These are phyloP conservation scores for Lactarius tabidus DNA, from an alignment of 768 basidiomycete species.

Conservation along the genomic window DNA sequence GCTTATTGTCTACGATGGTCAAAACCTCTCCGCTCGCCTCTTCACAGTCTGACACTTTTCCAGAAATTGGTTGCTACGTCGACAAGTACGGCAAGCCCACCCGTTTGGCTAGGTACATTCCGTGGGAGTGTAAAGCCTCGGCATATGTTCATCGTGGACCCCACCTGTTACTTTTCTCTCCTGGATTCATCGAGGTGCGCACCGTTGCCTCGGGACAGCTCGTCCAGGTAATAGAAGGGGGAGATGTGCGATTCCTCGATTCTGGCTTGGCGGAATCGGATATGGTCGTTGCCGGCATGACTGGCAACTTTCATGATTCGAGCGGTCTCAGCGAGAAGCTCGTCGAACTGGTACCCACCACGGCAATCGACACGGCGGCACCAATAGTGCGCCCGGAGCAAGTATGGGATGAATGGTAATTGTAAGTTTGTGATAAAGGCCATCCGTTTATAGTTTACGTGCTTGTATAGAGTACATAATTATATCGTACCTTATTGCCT, in stretches of 20 bases:
- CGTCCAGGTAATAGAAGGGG: constrained; percentile 78
- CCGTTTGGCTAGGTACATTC: constrained; percentile 59
- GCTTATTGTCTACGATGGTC: constrained; percentile 73
- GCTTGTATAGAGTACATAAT: neutral
- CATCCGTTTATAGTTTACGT: neutral
- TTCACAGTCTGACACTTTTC: neutral
- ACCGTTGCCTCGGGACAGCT: constrained; percentile 59
- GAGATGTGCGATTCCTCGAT: constrained; percentile 64
- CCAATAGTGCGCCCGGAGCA: constrained; percentile 14
- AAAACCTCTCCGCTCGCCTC: constrained; percentile 27
- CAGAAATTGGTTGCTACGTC: constrained; percentile 75
- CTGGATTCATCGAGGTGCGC: constrained; percentile 73
- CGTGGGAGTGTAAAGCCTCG: constrained; percentile 71
- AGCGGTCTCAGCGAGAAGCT: constrained; percentile 58
- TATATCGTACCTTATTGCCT: neutral
- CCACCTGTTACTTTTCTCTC: constrained; percentile 68
- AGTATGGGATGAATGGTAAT: constrained; percentile 27
- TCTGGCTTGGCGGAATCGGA: constrained; percentile 41
- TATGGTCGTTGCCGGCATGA: constrained; percentile 60
- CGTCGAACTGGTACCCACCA: constrained; percentile 65
- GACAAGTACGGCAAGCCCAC: constrained; percentile 62
- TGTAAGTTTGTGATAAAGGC: neutral
- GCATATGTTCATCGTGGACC: constrained; percentile 58
- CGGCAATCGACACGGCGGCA: constrained; percentile 41
- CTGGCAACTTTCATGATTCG: constrained; percentile 53